These are phyloP conservation scores for Phytophthora nicotianae DNA, from an alignment of 352 stramenopile species.

Conservation along the genomic window DNA sequence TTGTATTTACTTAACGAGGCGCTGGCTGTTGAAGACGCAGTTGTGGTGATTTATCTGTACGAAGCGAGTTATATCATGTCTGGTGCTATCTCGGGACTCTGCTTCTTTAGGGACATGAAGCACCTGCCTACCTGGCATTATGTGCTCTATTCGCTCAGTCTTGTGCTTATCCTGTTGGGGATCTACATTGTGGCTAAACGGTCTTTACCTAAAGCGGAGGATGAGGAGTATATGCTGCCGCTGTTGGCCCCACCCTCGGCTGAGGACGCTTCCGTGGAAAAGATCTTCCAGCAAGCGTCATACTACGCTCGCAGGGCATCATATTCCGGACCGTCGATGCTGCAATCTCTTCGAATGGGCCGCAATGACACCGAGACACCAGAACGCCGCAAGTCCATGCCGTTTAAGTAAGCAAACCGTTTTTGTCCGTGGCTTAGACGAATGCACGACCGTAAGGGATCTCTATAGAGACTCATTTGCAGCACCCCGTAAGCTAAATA, in stretches of 20 bases:
- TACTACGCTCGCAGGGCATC: constrained; percentile 51
- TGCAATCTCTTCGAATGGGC: constrained; percentile 17
- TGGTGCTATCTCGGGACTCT: constrained; percentile 75
- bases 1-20: constrained; percentile 80
- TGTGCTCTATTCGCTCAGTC: constrained; percentile 73
- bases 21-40: constrained; percentile 80
- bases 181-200: constrained; percentile 77
- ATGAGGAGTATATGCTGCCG: constrained; percentile 65
- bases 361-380: constrained; percentile 25
- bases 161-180: constrained; percentile 70
- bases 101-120: constrained; percentile 85
- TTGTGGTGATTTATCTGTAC: constrained; percentile 87
- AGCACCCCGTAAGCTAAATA: constrained; percentile 20
- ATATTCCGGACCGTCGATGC: constrained; percentile 30
- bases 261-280: constrained; percentile 48
- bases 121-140: constrained; percentile 69
- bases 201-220: constrained; percentile 41
- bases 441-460: constrained; percentile 7
- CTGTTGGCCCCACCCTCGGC: constrained; percentile 52
- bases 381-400: constrained; percentile 48
- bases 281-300: constrained; percentile 60
- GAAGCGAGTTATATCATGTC: constrained; percentile 81
- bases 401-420: constrained; percentile 29
- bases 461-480: constrained; percentile 7
- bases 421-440: constrained; percentile 16